phyloP scores from a whole-genome alignment of 805 yeast genomes.

The Candida krabiensis region DNA sequence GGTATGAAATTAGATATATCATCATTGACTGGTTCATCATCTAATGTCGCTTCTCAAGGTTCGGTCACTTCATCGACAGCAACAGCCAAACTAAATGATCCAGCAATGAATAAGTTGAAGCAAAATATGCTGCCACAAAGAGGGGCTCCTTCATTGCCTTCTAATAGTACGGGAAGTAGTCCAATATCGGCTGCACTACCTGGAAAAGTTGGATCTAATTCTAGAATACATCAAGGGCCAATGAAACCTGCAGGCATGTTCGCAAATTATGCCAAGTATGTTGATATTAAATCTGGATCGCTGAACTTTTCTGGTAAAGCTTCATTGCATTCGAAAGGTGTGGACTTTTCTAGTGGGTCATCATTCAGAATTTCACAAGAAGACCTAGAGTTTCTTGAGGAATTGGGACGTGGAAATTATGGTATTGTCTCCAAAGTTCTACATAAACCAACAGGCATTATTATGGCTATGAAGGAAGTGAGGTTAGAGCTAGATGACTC shows the following conservation, averaged over 20 bases:
- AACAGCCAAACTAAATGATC: slow-evolving; percentile 4
- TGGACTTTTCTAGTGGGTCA: slow-evolving; percentile 86
- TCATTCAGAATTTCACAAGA: slow-evolving; percentile 84
- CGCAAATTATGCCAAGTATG: slow-evolving; percentile 80
- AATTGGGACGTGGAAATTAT: slow-evolving; percentile 93
- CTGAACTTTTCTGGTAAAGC: slow-evolving; percentile 93
- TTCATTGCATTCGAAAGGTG: slow-evolving; percentile 86
- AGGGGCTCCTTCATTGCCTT: slow-evolving; percentile 22
- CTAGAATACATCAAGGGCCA: slow-evolving; percentile 27
- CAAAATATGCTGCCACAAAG: slow-evolving; percentile 26
- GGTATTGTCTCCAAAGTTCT: slow-evolving; percentile 93
- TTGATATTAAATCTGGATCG: slow-evolving; percentile 90
- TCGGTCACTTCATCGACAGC: slow-evolving; percentile 27
- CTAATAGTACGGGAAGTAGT: slow-evolving; percentile 24
- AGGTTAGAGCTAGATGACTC: slow-evolving; percentile 89
- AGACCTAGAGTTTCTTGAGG: slow-evolving; percentile 79
- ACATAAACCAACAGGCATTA: slow-evolving; percentile 87
- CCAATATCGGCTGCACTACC: slow-evolving; percentile 8
- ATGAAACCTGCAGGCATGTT: slow-evolving; percentile 59
- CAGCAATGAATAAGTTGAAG: slow-evolving; percentile 20
- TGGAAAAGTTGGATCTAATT: slow-evolving; percentile 11
- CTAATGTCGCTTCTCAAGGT: slow-evolving; percentile 7
- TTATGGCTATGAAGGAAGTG: slow-evolving; percentile 98
- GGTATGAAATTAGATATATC: slow-evolving; percentile 51
- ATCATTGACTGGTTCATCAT: slow-evolving; percentile 11